phyloP scores from a whole-genome alignment of 139 green algal species.

The Auxenochlorella protothecoides region DNA sequence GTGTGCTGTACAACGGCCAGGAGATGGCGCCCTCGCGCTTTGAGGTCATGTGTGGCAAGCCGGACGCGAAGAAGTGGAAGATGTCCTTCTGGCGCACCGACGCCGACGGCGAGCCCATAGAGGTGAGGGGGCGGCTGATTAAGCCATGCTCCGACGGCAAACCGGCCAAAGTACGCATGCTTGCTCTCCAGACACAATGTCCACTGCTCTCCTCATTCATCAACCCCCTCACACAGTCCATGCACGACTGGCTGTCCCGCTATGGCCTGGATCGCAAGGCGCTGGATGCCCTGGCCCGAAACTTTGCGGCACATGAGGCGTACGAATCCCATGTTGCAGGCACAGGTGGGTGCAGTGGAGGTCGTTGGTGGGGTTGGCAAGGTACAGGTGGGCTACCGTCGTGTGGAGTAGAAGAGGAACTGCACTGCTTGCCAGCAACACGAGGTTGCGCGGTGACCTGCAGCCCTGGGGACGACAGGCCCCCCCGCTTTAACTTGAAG shows the following conservation, averaged over 20 bases:
- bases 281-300: conserved; percentile 33
- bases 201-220: neutral
- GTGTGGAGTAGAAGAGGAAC: no score
- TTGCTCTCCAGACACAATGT: no score
- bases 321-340: conserved; percentile 7
- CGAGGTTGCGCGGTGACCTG: no score
- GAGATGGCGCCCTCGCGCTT: conserved; percentile 28
- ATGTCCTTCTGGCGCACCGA: conserved; percentile 37
- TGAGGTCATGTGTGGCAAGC: conserved; percentile 50
- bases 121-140: neutral
- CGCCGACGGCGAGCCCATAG: conserved; percentile 9
- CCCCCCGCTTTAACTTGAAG: neutral
- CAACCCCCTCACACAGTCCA: conserved; percentile 15
- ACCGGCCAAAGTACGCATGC: no score
- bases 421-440: no score
- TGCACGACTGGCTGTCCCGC: conserved; percentile 58
- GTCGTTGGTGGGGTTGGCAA: no score
- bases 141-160: no score
- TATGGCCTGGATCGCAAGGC: conserved; percentile 40
- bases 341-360: neutral
- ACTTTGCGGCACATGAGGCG: conserved; percentile 9
- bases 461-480: no score
- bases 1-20: conserved; percentile 33
- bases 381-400: no score
- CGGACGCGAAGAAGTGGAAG: conserved; percentile 86